Evolutionary conservation across 176 grass and related monocot species (phyloP), one percentile per base, ranked within the genome.

Genomic region (Oryza punctata): DNA sequence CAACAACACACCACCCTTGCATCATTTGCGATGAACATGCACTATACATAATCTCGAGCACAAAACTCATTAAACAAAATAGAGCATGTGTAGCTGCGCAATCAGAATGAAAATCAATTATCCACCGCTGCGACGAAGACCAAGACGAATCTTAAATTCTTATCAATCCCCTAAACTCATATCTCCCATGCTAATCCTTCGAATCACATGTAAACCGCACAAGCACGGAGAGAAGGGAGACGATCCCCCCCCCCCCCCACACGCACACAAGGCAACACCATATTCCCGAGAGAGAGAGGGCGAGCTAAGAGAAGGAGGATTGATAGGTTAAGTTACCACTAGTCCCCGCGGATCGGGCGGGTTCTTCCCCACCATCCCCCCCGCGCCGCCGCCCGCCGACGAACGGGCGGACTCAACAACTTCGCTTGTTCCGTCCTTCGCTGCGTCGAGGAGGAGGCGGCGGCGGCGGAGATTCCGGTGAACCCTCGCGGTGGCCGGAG

Each of bases 71-170:
- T 43, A 41, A 41, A 21, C 4, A 59, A 14, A 75, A 26, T 7
- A 25, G 4, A 28, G 7, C 28, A n/a, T n/a, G n/a, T n/a, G n/a
- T n/a, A n/a, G 1, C 28, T 29, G 28, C 28, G 28, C 28, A 29
- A 29, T 29, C 28, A 29, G n/a, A 29, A 29, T 29, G 28, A n/a
- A n/a, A 29, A 29, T 32, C 32, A 32, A 32, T 32, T 4, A 32
- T 32, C 67, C 19, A 21, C 35, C 67, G 37, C 35, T 18, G 10
- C 16, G 15, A 37, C 16, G 28, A 35, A 19, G 67, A 30, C 50
- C 50, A 76, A 19, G 67, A 30, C 50, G 73, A 76, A 76, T 76
- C 73, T 37, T 24, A 30, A n/a, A 29, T 29, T 29, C 28, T 29
- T 29, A n/a, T n/a, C n/a, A n/a, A 29, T 7, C 7, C 71, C 45